A percentile compares a stretch with the other conserved stretches of the same genome.
Evolutionary conservation across 2,329 filamentous ascomycete genomes (phyloP).

Genomic region (Beauveria sp.): DNA sequence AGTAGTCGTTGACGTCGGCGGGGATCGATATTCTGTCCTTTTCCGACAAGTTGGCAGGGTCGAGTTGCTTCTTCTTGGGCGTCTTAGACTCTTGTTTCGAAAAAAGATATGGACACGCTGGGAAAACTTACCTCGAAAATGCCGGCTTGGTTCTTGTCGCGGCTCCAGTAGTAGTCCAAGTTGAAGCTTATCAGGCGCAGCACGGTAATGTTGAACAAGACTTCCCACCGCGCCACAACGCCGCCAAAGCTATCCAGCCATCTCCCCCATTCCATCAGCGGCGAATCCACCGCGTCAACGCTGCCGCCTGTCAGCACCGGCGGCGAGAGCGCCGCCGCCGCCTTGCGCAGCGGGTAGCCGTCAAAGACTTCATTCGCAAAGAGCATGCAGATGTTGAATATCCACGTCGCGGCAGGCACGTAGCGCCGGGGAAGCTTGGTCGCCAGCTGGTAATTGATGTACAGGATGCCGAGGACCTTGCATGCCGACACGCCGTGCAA

Average conservation of each 20-base stretch:
- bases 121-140: conserved; percentile 66
- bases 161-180: conserved; percentile 91
- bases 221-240: conserved; percentile 84
- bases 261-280: conserved; percentile 52
- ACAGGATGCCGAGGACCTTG: conserved; percentile 77
- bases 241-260: conserved; percentile 76
- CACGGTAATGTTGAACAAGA: conserved; percentile 96
- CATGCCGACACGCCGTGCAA: conserved; percentile 79
- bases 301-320: conserved; percentile 29
- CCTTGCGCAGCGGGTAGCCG: conserved; percentile 65
- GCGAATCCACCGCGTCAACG: conserved; percentile 17
- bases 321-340: conserved; percentile 47
- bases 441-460: conserved; percentile 72
- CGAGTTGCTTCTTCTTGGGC: conserved; percentile 93
- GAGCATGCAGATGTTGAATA: conserved; percentile 76
- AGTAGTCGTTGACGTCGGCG: conserved; percentile 63
- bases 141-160: conserved; percentile 55
- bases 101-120: too few relatives aligned
- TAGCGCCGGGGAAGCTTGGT: conserved; percentile 62
- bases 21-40: conserved; percentile 75
- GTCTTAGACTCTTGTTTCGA: conserved; percentile 44
- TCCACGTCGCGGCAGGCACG: conserved; percentile 73
- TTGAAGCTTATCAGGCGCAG: conserved; percentile 94
- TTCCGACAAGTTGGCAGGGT: conserved; percentile 80
- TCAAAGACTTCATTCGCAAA: conserved; percentile 82